These are phyloP conservation scores for Colletotrichum gloeosporioides DNA, from an alignment of 2,329 filamentous ascomycete genomes.

Conservation along the genomic window DNA sequence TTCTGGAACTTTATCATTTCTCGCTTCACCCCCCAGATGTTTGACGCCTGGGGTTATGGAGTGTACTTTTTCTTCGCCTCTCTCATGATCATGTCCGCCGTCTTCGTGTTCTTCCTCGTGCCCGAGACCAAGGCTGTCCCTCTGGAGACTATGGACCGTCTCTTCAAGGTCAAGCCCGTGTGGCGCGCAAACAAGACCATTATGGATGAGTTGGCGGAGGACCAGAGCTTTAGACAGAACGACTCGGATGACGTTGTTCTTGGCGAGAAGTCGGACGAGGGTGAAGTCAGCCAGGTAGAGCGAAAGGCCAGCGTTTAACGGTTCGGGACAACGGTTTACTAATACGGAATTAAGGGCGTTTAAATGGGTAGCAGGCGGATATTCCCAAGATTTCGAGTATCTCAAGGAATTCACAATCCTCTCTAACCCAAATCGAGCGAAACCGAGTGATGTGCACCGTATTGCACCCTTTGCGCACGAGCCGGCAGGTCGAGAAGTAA, in stretches of 20 bases:
- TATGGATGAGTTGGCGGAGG: conserved; percentile 47
- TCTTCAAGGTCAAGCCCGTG: conserved; percentile 59
- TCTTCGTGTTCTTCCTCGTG: conserved; percentile 67
- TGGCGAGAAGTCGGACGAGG: conserved; percentile 29
- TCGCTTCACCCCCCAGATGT: conserved; percentile 72
- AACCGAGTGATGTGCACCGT: not conserved
- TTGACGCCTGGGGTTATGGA: conserved; percentile 62
- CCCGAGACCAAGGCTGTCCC: conserved; percentile 72
- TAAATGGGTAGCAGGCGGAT: not conserved
- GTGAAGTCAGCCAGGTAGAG: conserved; percentile 24
- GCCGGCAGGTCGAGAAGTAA: not conserved
- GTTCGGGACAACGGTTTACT: conserved; percentile 13
- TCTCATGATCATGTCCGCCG: conserved; percentile 61
- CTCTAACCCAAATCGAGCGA: not conserved
- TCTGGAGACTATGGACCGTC: conserved; percentile 67
- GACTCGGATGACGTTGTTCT: conserved; percentile 28
- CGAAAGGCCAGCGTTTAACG: conserved; percentile 21
- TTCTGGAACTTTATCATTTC: conserved; percentile 74
- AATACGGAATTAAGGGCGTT: conserved; percentile 14
- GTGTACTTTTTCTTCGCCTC: conserved; percentile 74
- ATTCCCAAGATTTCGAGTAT: conserved; percentile 1
- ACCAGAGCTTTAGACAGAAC: conserved; percentile 37
- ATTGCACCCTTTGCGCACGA: not conserved
- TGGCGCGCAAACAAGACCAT: conserved; percentile 47
- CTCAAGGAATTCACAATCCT: not conserved